Percentiles rank a stretch among this genome's conserved stretches.
phyloP scores from a whole-genome alignment of 805 yeast genomes.

The Scheffersomyces amazonensis region DNA sequence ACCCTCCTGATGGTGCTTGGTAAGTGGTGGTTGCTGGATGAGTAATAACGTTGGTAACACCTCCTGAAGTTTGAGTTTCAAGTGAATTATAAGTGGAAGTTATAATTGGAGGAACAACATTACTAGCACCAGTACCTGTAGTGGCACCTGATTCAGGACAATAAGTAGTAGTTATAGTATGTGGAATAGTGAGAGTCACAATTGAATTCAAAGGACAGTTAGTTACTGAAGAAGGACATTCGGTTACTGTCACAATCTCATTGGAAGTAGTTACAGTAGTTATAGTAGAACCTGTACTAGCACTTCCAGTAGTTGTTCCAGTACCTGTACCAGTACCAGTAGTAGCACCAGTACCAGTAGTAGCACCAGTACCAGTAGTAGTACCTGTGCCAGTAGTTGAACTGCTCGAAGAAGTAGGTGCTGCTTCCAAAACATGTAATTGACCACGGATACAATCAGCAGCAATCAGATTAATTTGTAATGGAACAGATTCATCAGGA shows the following conservation, averaged over 20 bases:
- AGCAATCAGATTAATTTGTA: no score
- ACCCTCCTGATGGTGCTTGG: neutral
- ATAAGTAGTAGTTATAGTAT: no score
- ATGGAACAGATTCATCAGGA: no score
- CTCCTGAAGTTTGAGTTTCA: neutral
- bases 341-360: neutral
- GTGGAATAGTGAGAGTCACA: no score
- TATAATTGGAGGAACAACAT: neutral
- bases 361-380: neutral
- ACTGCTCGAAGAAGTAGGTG: no score
- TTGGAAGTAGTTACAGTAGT: neutral
- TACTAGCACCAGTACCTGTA: neutral
- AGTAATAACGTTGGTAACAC: neutral
- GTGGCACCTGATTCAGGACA: neutral
- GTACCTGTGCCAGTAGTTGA: neutral
- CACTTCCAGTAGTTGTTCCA: neutral
- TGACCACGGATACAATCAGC: no score
- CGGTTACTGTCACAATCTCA: no score
- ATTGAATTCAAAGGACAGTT: no score
- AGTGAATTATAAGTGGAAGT: no score
- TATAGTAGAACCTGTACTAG: neutral
- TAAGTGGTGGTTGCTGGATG: neutral
- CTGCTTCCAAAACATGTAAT: no score
- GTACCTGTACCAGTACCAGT: conserved; percentile 3
- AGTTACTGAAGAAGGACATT: no score